phyloP scores from a whole-genome alignment of 1,284 basidiomycete species.

The Rhodotorula sp. region DNA sequence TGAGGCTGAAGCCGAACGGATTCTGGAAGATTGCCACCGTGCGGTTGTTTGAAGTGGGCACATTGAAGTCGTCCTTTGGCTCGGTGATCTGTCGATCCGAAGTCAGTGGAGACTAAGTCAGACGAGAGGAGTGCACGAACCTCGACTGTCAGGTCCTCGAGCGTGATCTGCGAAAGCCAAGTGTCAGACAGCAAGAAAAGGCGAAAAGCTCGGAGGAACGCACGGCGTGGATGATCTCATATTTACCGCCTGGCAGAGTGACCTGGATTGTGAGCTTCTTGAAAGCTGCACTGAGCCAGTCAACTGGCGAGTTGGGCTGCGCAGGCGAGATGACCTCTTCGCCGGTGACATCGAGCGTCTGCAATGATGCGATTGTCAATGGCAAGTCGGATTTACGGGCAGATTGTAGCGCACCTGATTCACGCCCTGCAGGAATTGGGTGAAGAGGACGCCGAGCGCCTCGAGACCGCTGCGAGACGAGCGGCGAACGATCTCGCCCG shows the following conservation, averaged over 20 bases:
- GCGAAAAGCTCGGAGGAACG: neutral
- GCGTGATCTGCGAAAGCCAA: constrained; percentile 50
- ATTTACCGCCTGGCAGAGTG: constrained; percentile 65
- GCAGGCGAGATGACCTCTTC: constrained; percentile 59
- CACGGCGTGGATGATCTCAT: constrained; percentile 64
- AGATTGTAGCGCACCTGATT: constrained; percentile 50
- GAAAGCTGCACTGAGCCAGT: constrained; percentile 71
- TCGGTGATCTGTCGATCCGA: constrained; percentile 51
- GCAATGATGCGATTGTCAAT: constrained; percentile 25
- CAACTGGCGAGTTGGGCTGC: constrained; percentile 57
- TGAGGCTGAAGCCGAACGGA: constrained; percentile 71
- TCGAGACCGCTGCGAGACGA: constrained; percentile 40
- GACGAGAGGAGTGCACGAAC: neutral
- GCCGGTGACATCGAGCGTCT: constrained; percentile 64
- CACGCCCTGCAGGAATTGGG: constrained; percentile 65
- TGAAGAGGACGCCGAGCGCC: constrained; percentile 65
- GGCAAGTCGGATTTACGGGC: neutral
- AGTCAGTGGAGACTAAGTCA: neutral
- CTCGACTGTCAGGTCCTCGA: constrained; percentile 63
- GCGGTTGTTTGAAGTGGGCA: constrained; percentile 44
- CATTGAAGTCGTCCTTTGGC: constrained; percentile 61
- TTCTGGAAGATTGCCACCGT: constrained; percentile 60
- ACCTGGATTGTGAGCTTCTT: constrained; percentile 66
- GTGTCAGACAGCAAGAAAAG: constrained; percentile 43
- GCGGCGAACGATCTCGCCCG: constrained; percentile 64